Evolutionary conservation across 2,329 filamentous ascomycete species (phyloP).

Genomic region (Parafenestella ontariensis): DNA sequence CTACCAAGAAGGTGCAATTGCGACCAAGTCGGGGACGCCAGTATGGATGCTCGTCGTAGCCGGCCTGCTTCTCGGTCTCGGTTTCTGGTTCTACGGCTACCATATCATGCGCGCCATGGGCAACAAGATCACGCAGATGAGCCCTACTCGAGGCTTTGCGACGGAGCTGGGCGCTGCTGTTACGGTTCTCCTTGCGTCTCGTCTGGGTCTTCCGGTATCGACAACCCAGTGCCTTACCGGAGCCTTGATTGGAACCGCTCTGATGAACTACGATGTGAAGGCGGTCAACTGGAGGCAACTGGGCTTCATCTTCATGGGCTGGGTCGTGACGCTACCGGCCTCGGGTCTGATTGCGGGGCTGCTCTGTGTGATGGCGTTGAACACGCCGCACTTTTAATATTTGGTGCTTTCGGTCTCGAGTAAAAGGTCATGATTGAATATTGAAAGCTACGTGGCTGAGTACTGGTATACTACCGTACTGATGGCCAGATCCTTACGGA

Average conservation of each 20-base stretch:
- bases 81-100: constrained; percentile 68
- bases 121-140: constrained; percentile 68
- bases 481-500: too few species aligned
- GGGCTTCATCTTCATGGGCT: constrained; percentile 51
- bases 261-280: constrained; percentile 42
- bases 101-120: constrained; percentile 70
- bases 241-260: constrained; percentile 29
- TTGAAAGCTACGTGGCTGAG: background rate
- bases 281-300: constrained; percentile 54
- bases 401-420: background rate
- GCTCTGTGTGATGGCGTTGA: constrained; percentile 52
- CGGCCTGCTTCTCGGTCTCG: constrained; percentile 60
- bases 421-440: background rate
- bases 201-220: constrained; percentile 67
- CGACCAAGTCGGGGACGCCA: constrained; percentile 59
- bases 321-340: constrained; percentile 53
- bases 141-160: constrained; percentile 60
- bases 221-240: constrained; percentile 64
- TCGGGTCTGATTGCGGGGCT: constrained; percentile 51
- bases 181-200: constrained; percentile 69
- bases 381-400: constrained; percentile 48
- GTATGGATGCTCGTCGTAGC: constrained; percentile 67
- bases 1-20: constrained; percentile 60
- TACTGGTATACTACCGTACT: background rate
- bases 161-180: constrained; percentile 57